Evolutionary conservation across 106 monocot species (phyloP), one percentile per base, ranked within the genome.

Genomic region (Vanilla planifolia): DNA sequence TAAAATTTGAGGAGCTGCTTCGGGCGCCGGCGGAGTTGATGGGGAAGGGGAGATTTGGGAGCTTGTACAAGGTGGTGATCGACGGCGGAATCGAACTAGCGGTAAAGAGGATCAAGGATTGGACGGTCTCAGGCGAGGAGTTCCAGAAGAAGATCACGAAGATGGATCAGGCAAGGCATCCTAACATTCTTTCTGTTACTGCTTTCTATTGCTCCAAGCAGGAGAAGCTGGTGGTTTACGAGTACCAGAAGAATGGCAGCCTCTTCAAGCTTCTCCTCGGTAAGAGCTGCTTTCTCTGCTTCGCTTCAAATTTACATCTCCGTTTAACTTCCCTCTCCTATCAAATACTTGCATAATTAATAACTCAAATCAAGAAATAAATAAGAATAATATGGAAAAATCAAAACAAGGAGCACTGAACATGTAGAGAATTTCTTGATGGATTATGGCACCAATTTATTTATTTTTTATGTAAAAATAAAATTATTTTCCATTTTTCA

Each of bases 211-310:
- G 67, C 63, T 71, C 71, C 2, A 72, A 57, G 59, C 75, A 81
- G 71, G 80, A 81, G 72, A 81, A 81, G 51, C 71, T 81, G 6
- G 62, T 76, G 48, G 80, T 81, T 3, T 81, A 81, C 11, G 75
- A 81, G 67, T 76, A 39, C 40, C 67, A 63, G 62, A 62, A 23
- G 11, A 68, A 72, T 57, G 75, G 80, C 16, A 81, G 80, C 68
- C 80, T 81, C 59, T 67, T 68, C 43, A 63, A 57, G 22, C 71
- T 76, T 20, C 63, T 81, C 0, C 80, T 68, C 23, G 80, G 72
- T 81, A 69, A 36, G 57, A 4, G 5, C 37, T 52, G 24, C 23
- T n/a, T n/a, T n/a, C n/a, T n/a, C n/a, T n/a, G n/a, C n/a, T n/a
- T 37, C 37, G 10, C 5, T 10, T 37, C 10, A 5, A 37, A 6